Base-by-base conservation (phyloP, 2,329 filamentous ascomycete genomes). In the Penicillium sp. region DNA sequence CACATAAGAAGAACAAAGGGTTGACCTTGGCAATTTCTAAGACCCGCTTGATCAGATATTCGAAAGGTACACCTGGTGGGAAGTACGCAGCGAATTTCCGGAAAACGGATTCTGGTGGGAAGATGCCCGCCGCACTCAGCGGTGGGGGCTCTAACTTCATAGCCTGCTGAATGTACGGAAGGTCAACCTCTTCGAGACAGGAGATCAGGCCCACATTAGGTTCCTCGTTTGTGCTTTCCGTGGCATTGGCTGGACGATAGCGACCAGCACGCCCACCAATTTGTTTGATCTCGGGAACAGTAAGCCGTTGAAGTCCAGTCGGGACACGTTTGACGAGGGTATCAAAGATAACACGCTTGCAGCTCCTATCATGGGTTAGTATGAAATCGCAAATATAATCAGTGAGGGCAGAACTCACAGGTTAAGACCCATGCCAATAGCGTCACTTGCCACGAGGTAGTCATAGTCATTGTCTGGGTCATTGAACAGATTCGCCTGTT, bases 341-440 rank as follows among this genome's bases (percentile, higher is more conserved):
- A 67, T 96, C 90, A 62, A 99, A 94, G 51, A 99, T 84, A 58
- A 99, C 84, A 26, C 95, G 88, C 69, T 91, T 94, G 70, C 97
- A 91, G 61, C 82, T 86, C 73, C 82, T 84, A 47, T 30, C 42
- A 16, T 22, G 19, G 16, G 63, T 68, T 50, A 68, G 58, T 41
- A 25, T 37, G n/a, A 3, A 44, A 19, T 10, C 2, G 22, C 4
- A 40, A 7, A 38, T 33, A 9, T 11, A 26, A 10, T 14, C n/a
- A 17, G 14, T n/a, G 19, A 17, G 25, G 11, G 51, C 22, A 37
- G 46, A n/a, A 74, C 80, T 74, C 86, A 91, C 71, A 99, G 76
- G 68, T 99, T 99, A 22, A 99, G 78, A 1, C 95, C 94, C 93
- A 99, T 97, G 36, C 94, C 94, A 59, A 99, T 93, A 44, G 94